phyloP scores from a whole-genome alignment of 768 basidiomycete species.

The Tephrocybe sp. region DNA sequence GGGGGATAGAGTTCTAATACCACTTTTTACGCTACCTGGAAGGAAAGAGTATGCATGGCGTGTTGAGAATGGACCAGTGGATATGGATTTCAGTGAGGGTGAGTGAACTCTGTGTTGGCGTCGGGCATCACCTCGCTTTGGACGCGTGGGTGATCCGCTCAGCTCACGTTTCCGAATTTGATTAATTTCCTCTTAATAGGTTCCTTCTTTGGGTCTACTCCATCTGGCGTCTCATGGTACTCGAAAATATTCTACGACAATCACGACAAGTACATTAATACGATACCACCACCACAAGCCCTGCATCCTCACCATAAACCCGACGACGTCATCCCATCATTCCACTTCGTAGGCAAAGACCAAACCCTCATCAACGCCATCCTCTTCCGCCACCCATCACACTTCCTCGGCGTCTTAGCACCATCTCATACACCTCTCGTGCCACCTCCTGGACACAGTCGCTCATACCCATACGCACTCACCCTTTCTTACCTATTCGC shows the following conservation, averaged over 20 bases:
- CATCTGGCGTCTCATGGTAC: constrained; percentile 44
- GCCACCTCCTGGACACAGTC: background rate
- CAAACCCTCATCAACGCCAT: constrained; percentile 51
- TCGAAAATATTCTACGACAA: constrained; percentile 42
- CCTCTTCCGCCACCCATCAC: constrained; percentile 41
- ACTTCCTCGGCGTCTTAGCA: constrained; percentile 36
- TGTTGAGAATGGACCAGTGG: constrained; percentile 46
- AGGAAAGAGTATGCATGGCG: constrained; percentile 32
- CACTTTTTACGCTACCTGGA: constrained; percentile 34
- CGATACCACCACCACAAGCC: constrained; percentile 11
- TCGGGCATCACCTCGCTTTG: background rate
- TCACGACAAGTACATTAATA: constrained; percentile 47
- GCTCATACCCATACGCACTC: too few species aligned
- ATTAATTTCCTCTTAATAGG: constrained; percentile 37
- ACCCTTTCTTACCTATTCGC: too few species aligned
- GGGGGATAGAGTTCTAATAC: constrained; percentile 46
- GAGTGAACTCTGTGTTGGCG: constrained; percentile 2
- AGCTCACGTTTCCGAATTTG: too few species aligned
- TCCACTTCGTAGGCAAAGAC: constrained; percentile 54
- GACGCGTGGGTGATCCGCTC: too few species aligned
- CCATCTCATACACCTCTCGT: constrained; percentile 15
- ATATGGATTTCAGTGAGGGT: constrained; percentile 53
- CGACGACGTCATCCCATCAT: background rate
- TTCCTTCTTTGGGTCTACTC: constrained; percentile 55
- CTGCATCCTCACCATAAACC: background rate